Evolutionary conservation across 148 eudicot genomes (phyloP), one percentile per base, ranked within the genome.

Genomic region (Camellia japonica): DNA sequence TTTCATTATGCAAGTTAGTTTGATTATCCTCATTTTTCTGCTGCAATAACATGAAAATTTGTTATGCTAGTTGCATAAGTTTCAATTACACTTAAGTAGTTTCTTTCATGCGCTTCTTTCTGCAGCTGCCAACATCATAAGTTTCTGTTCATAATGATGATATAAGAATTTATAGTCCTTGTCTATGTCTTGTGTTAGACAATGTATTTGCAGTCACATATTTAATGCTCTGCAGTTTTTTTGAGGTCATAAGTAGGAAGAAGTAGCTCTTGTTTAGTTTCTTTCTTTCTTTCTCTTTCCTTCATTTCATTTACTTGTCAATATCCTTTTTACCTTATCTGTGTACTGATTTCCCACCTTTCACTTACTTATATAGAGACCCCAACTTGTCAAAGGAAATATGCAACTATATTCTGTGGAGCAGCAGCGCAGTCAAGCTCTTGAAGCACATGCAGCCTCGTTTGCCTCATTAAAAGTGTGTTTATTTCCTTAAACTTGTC

Each of bases 381-480:
- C 99, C 38, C 99, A 96, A 84, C 90, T 96, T 80, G 99, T 96
- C 68, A 96, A 96, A 85, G 99, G 99, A 76, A 96, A 83, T 67
- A 96, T 96, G 99, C 99, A 96, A 78, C 92, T 96, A 11, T 96
- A 69, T 87, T 96, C 99, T 64, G 95, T 93, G 85, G 99, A 96
- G 68, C 99, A 96, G 86, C 97, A 96, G 81, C 97, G 99, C 30
- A 96, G 99, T 86, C 99, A 96, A 89, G 91, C 99, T 80, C 99
- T 96, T 83, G 99, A 96, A 88, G 99, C 98, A 43, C 99, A 96
- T 90, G 99, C 99, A 18, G 98, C 99, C 73, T 80, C 99, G 59
- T 96, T 96, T 93, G 98, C 98, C 78, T 71, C 92, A 6, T 81
- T 90, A 63, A 92, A 94, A 81, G 99, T 96, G 64, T 1, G 88